Conservation (phyloP, 345 rosid genomes). For the Xanthoceras sorbifolium region DNA sequence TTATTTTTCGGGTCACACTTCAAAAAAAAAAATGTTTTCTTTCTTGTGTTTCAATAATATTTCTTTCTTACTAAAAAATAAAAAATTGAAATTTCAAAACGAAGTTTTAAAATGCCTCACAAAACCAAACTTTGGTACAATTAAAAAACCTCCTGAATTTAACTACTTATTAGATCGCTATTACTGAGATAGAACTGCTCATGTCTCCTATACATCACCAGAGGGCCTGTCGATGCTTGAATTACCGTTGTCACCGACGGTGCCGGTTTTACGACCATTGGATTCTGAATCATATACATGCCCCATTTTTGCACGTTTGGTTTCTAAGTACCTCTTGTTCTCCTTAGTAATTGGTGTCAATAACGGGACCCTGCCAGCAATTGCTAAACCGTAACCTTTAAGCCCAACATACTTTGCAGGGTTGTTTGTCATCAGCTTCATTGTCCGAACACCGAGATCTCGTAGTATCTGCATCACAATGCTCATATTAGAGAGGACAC, state of each 20-base stretch:
- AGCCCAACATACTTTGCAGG: constrained; percentile 67
- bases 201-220: constrained; percentile 2
- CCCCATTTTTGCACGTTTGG: constrained; percentile 57
- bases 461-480: constrained; percentile 47
- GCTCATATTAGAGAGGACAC: neutral
- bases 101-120: neutral
- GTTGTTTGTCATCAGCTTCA: constrained; percentile 78
- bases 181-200: neutral
- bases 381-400: constrained; percentile 66
- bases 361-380: constrained; percentile 59
- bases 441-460: constrained; percentile 61
- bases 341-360: constrained; percentile 48
- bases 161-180: no score
- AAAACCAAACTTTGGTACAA: neutral
- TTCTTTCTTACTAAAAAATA: no score
- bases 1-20: no score
- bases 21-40: no score
- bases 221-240: neutral
- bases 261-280: constrained; percentile 18
- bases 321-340: constrained; percentile 54
- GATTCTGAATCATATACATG: constrained; percentile 40
- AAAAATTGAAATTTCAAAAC: neutral
- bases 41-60: no score
- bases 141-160: neutral
- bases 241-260: neutral